Percentiles rank a stretch among this genome's conserved stretches.
phyloP scores from a whole-genome alignment of 345 rosid species.

The Raphanus raphanistrum region DNA sequence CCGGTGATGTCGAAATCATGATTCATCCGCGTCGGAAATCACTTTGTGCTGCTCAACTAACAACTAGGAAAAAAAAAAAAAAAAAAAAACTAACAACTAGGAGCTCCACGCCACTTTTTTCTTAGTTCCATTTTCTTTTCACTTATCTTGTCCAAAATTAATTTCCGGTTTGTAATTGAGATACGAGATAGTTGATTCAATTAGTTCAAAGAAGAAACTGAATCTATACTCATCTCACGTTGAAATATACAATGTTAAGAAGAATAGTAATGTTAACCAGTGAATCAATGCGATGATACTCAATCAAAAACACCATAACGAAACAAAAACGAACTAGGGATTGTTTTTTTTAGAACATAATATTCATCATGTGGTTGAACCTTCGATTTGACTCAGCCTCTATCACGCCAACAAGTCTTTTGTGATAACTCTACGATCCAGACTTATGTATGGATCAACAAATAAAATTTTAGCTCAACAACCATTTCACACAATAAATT shows the following conservation, averaged over 20 bases:
- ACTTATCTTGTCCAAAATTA: neutral
- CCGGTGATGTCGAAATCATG: neutral
- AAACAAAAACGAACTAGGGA: neutral
- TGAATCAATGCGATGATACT: neutral
- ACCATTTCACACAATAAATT: neutral
- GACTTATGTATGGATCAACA: neutral
- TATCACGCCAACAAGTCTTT: neutral
- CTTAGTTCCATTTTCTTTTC: neutral
- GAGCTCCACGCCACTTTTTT: neutral
- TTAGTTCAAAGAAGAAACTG: neutral
- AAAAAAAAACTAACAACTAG: neutral
- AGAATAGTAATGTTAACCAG: neutral
- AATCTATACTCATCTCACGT: slow-evolving; percentile 5
- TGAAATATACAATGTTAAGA: neutral
- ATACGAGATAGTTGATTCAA: neutral
- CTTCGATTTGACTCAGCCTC: slow-evolving; percentile 9
- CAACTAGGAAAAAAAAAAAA: too few relatives aligned
- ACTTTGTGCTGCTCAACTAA: neutral
- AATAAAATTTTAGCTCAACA: slow-evolving; percentile 20
- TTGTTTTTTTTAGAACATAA: slow-evolving; percentile 1
- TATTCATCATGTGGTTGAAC: slow-evolving; percentile 30
- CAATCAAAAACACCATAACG: neutral
- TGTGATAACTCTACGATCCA: neutral
- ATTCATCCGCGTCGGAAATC: slow-evolving; percentile 17
- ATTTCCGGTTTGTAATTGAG: neutral